phyloP scores from a whole-genome alignment of 2,329 filamentous ascomycete genomes.

The Chaetomiaceae sp. region DNA sequence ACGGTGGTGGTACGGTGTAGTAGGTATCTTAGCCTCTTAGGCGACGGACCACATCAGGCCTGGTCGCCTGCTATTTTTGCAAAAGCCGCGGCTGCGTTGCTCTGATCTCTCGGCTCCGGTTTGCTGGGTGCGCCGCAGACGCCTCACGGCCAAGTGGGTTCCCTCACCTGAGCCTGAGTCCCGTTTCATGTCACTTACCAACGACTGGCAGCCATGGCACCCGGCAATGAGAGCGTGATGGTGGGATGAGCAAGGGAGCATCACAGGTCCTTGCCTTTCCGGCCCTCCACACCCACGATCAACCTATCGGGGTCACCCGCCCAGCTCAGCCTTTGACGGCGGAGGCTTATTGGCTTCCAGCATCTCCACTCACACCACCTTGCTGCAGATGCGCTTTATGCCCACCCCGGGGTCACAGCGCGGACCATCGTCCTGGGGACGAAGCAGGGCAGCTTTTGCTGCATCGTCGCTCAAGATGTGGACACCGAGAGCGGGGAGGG shows the following conservation, averaged over 20 bases:
- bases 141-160: constrained; percentile 19
- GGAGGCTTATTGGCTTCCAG: constrained; percentile 16
- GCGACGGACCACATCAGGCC: neutral
- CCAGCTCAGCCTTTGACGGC: constrained; percentile 21
- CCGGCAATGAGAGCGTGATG: neutral
- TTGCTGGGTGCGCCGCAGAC: constrained; percentile 19
- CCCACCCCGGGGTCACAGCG: constrained; percentile 2
- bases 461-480: neutral
- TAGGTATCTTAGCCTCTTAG: constrained; percentile 2
- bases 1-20: neutral
- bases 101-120: constrained; percentile 21
- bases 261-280: constrained; percentile 21
- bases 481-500: neutral
- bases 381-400: constrained; percentile 1
- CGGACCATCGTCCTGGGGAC: neutral
- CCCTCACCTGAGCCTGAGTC: constrained; percentile 11
- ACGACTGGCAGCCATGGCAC: constrained; percentile 12
- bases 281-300: constrained; percentile 17
- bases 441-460: neutral
- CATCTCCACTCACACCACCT: constrained; percentile 1
- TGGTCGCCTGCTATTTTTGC: constrained; percentile 13
- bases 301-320: constrained; percentile 25
- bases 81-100: neutral
- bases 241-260: constrained; percentile 2
- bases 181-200: constrained; percentile 22